Conservation (phyloP, 2,329 filamentous ascomycete species). For the Talaromyces sp. region DNA sequence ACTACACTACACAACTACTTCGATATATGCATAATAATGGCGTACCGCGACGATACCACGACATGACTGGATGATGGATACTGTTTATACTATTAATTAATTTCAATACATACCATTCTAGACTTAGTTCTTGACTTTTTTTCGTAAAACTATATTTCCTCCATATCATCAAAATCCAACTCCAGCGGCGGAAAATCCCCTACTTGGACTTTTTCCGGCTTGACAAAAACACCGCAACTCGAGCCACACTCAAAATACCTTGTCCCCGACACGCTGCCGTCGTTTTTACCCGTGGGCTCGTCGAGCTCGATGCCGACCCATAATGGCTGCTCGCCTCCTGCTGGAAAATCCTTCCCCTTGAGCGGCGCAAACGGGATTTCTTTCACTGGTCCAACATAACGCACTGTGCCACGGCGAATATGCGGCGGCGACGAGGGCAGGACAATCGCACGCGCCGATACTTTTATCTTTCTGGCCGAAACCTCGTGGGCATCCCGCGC, state of each 20-base stretch:
- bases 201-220: constrained; percentile 57
- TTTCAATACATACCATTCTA: too few species aligned
- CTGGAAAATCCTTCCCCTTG: constrained; percentile 12
- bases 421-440: constrained; percentile 38
- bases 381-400: constrained; percentile 36
- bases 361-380: constrained; percentile 32
- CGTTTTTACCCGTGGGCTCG: constrained; percentile 61
- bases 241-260: constrained; percentile 51
- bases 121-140: too few species aligned
- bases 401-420: constrained; percentile 38
- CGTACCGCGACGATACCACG: too few species aligned
- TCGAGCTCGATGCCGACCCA: constrained; percentile 59
- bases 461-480: constrained; percentile 53
- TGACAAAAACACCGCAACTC: constrained; percentile 53
- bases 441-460: constrained; percentile 38
- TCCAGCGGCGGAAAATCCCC: constrained; percentile 52
- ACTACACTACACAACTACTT: too few species aligned
- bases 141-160: too few species aligned
- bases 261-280: constrained; percentile 47
- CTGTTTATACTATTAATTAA: too few species aligned
- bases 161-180: constrained; percentile 48
- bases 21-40: too few species aligned
- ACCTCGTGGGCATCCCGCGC: constrained; percentile 57
- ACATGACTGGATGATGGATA: too few species aligned
- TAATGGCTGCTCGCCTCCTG: constrained; percentile 19